phyloP scores from a whole-genome alignment of 768 basidiomycete species.

The Lentinula detonsa region DNA sequence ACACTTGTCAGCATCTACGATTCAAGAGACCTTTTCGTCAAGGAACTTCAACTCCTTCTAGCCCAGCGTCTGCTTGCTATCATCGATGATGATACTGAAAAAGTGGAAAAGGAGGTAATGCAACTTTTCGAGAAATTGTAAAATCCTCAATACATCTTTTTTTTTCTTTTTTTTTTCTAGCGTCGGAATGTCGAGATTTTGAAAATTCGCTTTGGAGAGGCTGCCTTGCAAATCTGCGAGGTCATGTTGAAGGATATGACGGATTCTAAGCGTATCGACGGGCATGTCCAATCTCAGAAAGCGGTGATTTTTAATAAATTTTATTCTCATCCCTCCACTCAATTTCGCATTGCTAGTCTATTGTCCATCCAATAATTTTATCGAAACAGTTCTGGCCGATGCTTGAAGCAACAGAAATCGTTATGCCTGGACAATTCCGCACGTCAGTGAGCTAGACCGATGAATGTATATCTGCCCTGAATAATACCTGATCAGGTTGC shows the following conservation, averaged over 20 bases:
- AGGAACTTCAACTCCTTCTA: constrained; percentile 88
- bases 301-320: constrained; percentile 35
- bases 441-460: constrained; percentile 38
- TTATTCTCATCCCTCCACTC: neutral
- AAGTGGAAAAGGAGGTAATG: constrained; percentile 63
- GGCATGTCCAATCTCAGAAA: constrained; percentile 75
- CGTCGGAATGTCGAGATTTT: constrained; percentile 89
- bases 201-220: constrained; percentile 94
- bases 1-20: constrained; percentile 97
- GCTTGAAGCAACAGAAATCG: constrained; percentile 63
- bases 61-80: constrained; percentile 82
- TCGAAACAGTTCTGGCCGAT: constrained; percentile 96
- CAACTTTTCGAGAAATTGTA: neutral
- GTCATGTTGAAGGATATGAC: constrained; percentile 98
- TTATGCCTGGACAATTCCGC: constrained; percentile 83
- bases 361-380: constrained; percentile 85
- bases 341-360: constrained; percentile 35
- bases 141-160: too few relatives aligned
- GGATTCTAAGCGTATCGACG: constrained; percentile 86
- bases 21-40: constrained; percentile 93
- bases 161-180: constrained; percentile 30
- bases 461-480: neutral
- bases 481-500: constrained; percentile 39
- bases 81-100: constrained; percentile 73
- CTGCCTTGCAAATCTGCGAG: constrained; percentile 90